phyloP scores from a whole-genome alignment of 2,329 filamentous ascomycete species.

The Dendryphion nanum region DNA sequence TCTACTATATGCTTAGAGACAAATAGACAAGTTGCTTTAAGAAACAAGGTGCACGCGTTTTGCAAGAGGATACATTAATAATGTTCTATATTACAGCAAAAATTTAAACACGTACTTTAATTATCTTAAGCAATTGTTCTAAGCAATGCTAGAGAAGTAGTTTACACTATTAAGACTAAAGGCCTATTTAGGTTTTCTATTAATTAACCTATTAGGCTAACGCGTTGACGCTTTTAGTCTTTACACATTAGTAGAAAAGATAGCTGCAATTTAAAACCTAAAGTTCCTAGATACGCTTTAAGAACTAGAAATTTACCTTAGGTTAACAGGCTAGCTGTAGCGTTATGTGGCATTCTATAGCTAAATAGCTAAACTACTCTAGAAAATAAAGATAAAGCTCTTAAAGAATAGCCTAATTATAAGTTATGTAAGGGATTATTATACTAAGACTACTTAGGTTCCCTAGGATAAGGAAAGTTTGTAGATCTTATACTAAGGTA shows the following conservation, averaged over 20 bases:
- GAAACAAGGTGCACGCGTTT: too few species aligned
- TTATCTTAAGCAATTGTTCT: neutral
- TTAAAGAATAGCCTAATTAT: neutral
- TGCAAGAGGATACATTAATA: neutral
- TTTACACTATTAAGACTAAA: too few species aligned
- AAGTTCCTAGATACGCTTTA: too few species aligned
- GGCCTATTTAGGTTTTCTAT: neutral
- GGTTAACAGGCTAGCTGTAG: neutral
- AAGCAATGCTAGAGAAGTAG: too few species aligned
- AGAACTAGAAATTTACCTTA: neutral
- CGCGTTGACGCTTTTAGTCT: neutral
- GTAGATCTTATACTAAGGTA: conserved; percentile 1
- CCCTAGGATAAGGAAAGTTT: neutral
- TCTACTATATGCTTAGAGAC: too few species aligned
- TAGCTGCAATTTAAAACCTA: too few species aligned
- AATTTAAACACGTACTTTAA: conserved; percentile 1
- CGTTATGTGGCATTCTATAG: neutral
- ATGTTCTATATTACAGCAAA: conserved; percentile 1
- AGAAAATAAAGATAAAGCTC: neutral
- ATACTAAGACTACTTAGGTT: too few species aligned
- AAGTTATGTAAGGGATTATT: too few species aligned
- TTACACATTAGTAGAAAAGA: neutral
- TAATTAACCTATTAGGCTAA: too few species aligned
- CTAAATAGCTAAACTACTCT: too few species aligned
- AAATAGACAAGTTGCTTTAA: too few species aligned